Evolutionary conservation across 352 stramenopile genomes (phyloP), one percentile per base, ranked within the genome.

Genomic region (Phytophthora citricola): DNA sequence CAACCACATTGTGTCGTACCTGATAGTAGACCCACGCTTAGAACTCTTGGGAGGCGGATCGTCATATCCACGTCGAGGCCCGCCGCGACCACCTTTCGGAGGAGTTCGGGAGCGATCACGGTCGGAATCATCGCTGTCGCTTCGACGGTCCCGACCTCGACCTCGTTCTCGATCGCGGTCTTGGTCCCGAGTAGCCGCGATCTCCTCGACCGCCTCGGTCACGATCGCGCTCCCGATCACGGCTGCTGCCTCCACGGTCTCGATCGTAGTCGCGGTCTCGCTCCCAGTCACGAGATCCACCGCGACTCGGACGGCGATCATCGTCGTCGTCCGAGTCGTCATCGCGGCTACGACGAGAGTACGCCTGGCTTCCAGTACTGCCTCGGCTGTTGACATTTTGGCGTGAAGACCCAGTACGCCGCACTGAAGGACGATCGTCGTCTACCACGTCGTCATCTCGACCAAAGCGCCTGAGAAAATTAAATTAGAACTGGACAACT

Each of bases 391-490:
- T 60, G 32, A 29, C 43, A 36, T 20, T 76, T 47, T 64, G 69
- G 2, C 62, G 59, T 6, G 51, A 58, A 29, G 46, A 71, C 27
- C 57, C 73, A 39, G 57, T 39, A 27, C 70, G 63, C 15, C 76
- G 69, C 12, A 59, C 64, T 10, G 67, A 46, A 4, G 61, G 58
- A 4, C 78, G 65, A 49, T 87, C 81, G 39, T 91, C 84, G 17
- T 92, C 52, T 12, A 62, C 60, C 31, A 88, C 86, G 10, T 92
- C 85, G 20, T 92, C 81, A 17, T 90, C 85, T 32, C 78, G 84
- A 20, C 86, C 86, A 57, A 94, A 94, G 41, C 86, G 86, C 1
- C 86, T 94, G 31, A 31, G 5, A 39, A 38, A 43, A 22, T 10
- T 4, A 8, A 17, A 1, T 61, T 22, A 52, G 36, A 48, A 46